These are phyloP conservation scores for Neopestalotiopsis sp. DNA, from an alignment of 2,329 filamentous ascomycete species.

Conservation along the genomic window DNA sequence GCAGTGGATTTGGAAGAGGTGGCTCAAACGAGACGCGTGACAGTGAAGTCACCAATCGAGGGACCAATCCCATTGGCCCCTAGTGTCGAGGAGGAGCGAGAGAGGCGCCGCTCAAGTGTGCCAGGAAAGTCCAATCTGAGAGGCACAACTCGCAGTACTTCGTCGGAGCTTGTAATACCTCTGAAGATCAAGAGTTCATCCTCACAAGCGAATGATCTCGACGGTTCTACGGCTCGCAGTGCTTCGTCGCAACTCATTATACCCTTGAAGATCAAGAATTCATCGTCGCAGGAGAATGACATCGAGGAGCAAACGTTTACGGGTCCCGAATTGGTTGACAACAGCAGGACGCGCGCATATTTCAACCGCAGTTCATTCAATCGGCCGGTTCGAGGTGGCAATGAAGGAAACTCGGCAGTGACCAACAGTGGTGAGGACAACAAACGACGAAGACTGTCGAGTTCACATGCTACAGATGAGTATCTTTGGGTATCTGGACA, in stretches of 20 bases:
- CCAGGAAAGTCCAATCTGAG: conserved; percentile 17
- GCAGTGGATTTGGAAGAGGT: neutral
- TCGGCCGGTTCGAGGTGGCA: conserved; percentile 32
- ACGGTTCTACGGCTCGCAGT: neutral
- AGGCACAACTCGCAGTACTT: neutral
- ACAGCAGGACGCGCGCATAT: neutral
- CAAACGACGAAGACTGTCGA: conserved; percentile 21
- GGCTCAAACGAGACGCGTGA: conserved; percentile 16
- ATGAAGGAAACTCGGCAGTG: conserved; percentile 1
- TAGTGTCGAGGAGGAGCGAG: conserved; percentile 19
- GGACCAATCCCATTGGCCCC: neutral
- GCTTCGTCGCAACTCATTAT: neutral
- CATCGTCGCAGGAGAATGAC: neutral
- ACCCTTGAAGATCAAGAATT: no score
- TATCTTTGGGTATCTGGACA: neutral
- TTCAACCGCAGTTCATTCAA: conserved; percentile 34
- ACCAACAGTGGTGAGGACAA: neutral
- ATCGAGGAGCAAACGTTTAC: neutral
- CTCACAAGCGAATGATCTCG: neutral
- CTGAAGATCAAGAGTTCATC: no score
- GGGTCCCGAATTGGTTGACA: neutral
- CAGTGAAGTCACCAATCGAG: conserved; percentile 15
- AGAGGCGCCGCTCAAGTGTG: conserved; percentile 1
- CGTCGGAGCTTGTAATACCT: neutral
- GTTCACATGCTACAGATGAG: neutral